These are phyloP conservation scores for Phytophthora rubi DNA, from an alignment of 352 stramenopile species.

Conservation along the genomic window DNA sequence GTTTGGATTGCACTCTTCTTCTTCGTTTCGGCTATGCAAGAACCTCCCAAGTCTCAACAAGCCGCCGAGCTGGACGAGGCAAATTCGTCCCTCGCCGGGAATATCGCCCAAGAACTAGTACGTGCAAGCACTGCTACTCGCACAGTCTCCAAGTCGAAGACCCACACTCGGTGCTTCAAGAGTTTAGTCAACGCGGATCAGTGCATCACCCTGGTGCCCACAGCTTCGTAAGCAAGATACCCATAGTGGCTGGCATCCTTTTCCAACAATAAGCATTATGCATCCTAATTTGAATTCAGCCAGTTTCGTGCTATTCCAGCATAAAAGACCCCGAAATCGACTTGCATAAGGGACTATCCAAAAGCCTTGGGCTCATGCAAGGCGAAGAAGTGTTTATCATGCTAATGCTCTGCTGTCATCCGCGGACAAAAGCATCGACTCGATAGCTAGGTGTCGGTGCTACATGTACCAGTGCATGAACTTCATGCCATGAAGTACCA, in stretches of 20 bases:
- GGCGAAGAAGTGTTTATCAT: no score
- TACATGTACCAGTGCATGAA: no score
- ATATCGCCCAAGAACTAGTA: background rate
- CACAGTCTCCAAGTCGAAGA: background rate
- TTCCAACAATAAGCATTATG: no score
- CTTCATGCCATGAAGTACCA: no score
- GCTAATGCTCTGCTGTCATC: no score
- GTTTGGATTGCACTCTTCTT: constrained; percentile 8
- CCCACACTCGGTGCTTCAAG: background rate
- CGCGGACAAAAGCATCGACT: no score
- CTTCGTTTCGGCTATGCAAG: background rate
- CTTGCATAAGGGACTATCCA: no score
- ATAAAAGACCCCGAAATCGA: no score
- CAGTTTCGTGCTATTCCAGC: no score
- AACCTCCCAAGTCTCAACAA: constrained; percentile 2
- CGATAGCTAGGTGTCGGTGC: background rate
- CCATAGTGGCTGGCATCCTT: no score
- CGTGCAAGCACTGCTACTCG: background rate
- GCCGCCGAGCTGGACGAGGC: background rate
- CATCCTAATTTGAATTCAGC: no score
- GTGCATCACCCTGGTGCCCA: background rate
- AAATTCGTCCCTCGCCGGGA: background rate
- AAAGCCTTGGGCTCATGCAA: no score
- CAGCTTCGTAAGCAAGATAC: background rate
- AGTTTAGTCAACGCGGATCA: background rate